Base-by-base conservation (phyloP, 352 stramenopile species). In the Pythium chondricola region DNA sequence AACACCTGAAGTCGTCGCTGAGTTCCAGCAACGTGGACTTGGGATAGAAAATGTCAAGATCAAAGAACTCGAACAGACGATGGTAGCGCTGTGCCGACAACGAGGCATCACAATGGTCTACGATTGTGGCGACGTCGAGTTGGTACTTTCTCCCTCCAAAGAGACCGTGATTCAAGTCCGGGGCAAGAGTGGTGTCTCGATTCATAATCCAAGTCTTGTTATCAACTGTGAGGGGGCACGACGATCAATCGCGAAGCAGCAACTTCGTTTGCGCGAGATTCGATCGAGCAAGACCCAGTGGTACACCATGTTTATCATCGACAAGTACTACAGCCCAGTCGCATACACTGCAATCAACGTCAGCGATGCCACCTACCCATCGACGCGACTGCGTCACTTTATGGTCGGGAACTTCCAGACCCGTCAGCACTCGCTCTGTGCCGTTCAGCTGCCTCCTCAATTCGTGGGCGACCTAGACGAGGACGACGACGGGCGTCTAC, bases 311-410 rank as follows among this genome's bases (percentile, higher is more conserved):
- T 61, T 57, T 37, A 47, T 43, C 31, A 14, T 65, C 40, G 38
- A 61, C 13, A 50, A 61, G 14, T 65, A 54, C 43, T 60, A 61
- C 38, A 51, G 57, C 1, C 50, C 57, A 25, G 31, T 52, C 29
- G 43, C 47, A 1, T 66, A 58, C 52, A 58, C 47, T 2, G 51
- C 58, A 10, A 66, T 66, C 46, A 66, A 66, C 20, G 58, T 38
- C 3, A 45, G 42, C n/a, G 58, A 61, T 31, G 46, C 17, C 8
- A 43, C 49, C 13, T 61, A 56, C 26, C 47, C 58, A 13, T 57
- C 51, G 1, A 13, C 52, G 7, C 35, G 46, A 11, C 47, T 61
- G 8, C 58, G 58, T 0, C 51, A 66, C 26, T 53, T 61, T n/a
- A 30, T 66, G 0, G 29, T 61, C 17, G 58, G 43, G 7, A 52